Evolutionary conservation across 2,329 filamentous ascomycete species (phyloP).

Genomic region (Exophiala sideris): DNA sequence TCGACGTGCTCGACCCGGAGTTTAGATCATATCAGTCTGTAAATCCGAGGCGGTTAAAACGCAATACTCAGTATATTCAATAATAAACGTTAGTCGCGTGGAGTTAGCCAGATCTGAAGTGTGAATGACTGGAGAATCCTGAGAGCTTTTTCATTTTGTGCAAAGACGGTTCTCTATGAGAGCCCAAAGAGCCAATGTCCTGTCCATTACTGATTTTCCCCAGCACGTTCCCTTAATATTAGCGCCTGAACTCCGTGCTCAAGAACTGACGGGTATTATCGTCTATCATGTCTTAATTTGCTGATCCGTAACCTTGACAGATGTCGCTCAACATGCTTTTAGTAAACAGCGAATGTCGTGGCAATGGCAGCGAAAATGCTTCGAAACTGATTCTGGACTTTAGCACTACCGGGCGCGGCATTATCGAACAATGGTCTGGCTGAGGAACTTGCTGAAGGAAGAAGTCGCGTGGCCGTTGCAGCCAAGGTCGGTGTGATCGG

Average conservation of each 20-base stretch:
- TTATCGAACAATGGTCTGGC: conserved; percentile 22
- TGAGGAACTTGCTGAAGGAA: conserved; percentile 9
- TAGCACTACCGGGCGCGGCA: background rate
- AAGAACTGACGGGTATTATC: background rate
- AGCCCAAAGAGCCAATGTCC: too few relatives aligned
- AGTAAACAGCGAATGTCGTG: conserved; percentile 6
- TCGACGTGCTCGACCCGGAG: too few relatives aligned
- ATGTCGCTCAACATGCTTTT: background rate
- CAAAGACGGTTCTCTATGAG: too few relatives aligned
- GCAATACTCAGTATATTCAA: too few relatives aligned
- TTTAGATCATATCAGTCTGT: too few relatives aligned
- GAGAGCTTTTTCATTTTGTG: too few relatives aligned
- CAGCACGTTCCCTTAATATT: background rate
- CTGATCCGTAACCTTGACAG: background rate
- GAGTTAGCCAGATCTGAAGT: background rate
- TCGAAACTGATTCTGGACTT: conserved; percentile 13
- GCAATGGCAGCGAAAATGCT: conserved; percentile 8
- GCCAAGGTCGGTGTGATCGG: conserved; percentile 8
- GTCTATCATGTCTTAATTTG: background rate
- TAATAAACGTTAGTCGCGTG: too few relatives aligned
- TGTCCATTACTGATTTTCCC: background rate
- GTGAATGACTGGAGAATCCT: background rate
- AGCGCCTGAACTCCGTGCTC: background rate
- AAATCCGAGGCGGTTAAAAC: too few relatives aligned
- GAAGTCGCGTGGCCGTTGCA: conserved; percentile 9